Conservation (phyloP, 164 flowering plant genomes). For the Warburgia ugandensis region DNA sequence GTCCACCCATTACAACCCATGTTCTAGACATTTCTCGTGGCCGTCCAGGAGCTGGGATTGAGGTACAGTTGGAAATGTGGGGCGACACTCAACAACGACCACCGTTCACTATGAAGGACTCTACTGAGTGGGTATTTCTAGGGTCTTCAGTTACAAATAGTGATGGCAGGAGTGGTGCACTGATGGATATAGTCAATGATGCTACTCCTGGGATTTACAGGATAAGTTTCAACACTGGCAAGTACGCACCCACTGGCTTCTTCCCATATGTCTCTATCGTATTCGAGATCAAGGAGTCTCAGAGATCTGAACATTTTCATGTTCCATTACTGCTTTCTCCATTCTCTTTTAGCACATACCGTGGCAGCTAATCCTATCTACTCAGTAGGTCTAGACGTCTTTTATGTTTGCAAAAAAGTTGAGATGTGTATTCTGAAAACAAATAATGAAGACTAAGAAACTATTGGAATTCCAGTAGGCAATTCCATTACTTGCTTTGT, state of each 20-base stretch:
- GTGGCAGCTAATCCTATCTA: slow-evolving; percentile 67
- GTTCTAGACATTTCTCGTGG: slow-evolving; percentile 80
- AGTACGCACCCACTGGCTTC: slow-evolving; percentile 66
- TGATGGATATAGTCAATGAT: slow-evolving; percentile 53
- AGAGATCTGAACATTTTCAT: slow-evolving; percentile 78
- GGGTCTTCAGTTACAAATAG: slow-evolving; percentile 68
- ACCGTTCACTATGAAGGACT: slow-evolving; percentile 25
- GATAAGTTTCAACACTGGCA: slow-evolving; percentile 82
- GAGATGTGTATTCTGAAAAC: no score
- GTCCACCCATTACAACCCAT: slow-evolving; percentile 95
- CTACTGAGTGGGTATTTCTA: slow-evolving; percentile 37
- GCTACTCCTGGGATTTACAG: slow-evolving; percentile 63
- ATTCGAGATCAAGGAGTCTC: slow-evolving; percentile 73
- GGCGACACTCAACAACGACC: slow-evolving; percentile 35
- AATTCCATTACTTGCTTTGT: no score
- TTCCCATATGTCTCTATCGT: slow-evolving; percentile 83
- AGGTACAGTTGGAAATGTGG: slow-evolving; percentile 73
- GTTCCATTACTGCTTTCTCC: slow-evolving; percentile 92
- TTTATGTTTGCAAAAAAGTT: no score
- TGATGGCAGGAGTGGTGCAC: slow-evolving; percentile 80
- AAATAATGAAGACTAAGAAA: no score
- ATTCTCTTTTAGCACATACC: slow-evolving; percentile 77
- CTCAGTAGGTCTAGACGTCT: background rate
- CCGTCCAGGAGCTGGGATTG: slow-evolving; percentile 68
- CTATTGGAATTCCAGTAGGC: no score